phyloP scores from a whole-genome alignment of 2,329 filamentous ascomycete species.

The Xylaria arbuscula region DNA sequence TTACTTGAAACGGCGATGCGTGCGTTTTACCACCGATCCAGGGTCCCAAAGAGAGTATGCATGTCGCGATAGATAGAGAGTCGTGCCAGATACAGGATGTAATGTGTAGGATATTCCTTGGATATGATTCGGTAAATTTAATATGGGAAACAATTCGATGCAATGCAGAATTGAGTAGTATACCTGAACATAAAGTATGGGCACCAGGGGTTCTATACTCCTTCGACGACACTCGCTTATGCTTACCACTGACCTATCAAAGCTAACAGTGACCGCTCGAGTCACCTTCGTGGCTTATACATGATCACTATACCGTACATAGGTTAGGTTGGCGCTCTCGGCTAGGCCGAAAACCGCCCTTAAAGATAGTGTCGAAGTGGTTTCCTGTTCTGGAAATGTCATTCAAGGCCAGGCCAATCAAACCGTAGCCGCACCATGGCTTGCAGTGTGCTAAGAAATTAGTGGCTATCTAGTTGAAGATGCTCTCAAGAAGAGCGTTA shows the following conservation, averaged over 20 bases:
- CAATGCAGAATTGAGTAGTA: neutral
- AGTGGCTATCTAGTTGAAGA: neutral
- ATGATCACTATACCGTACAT: neutral
- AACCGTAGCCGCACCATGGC: no score
- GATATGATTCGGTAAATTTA: neutral
- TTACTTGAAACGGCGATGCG: neutral
- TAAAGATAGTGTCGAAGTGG: neutral
- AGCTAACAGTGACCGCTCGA: neutral
- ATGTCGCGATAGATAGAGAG: neutral
- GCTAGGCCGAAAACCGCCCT: neutral
- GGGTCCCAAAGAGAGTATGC: neutral
- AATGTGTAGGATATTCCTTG: neutral
- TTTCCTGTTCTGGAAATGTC: conserved; percentile 5
- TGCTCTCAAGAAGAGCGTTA: neutral
- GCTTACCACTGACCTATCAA: neutral
- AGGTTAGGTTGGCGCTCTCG: neutral
- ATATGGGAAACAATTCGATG: conserved; percentile 10
- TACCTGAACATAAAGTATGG: neutral
- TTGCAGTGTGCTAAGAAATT: neutral
- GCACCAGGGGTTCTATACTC: neutral
- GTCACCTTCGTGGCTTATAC: neutral
- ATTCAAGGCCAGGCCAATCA: neutral
- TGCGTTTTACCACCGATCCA: neutral
- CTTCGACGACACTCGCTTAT: neutral
- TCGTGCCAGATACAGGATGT: neutral